phyloP scores from a whole-genome alignment of 768 basidiomycete genomes.

The Erythrobasidium yunnanense region DNA sequence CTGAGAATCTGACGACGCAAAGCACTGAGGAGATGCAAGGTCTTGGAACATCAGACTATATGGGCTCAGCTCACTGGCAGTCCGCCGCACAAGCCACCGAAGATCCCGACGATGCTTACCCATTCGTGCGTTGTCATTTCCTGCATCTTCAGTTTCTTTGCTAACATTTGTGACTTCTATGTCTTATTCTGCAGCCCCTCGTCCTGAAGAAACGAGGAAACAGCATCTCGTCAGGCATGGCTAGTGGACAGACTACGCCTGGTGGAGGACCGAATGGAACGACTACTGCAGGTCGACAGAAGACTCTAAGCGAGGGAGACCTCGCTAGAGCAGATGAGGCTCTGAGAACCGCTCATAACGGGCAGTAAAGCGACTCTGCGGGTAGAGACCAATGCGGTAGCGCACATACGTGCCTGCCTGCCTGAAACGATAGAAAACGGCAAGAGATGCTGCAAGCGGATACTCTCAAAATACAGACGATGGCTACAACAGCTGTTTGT shows the following conservation, averaged over 20 bases:
- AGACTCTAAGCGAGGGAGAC: slow-evolving; percentile 76
- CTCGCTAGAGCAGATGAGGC: slow-evolving; percentile 77
- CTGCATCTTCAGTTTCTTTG: too few species aligned
- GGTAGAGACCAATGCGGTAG: background rate
- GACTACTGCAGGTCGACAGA: slow-evolving; percentile 35
- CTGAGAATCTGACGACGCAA: slow-evolving; percentile 16
- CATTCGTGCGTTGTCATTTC: slow-evolving; percentile 39
- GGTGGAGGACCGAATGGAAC: slow-evolving; percentile 58
- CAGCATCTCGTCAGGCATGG: slow-evolving; percentile 51
- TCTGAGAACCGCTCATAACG: slow-evolving; percentile 43
- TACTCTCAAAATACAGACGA: too few species aligned
- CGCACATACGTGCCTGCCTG: too few species aligned
- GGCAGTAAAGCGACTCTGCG: background rate
- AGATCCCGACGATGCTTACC: slow-evolving; percentile 84
- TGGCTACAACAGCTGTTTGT: too few species aligned
- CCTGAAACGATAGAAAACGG: too few species aligned
- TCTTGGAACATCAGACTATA: slow-evolving; percentile 75
- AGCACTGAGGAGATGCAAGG: slow-evolving; percentile 64
- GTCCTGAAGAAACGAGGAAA: slow-evolving; percentile 67
- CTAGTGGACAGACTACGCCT: slow-evolving; percentile 64
- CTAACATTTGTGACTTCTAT: too few species aligned
- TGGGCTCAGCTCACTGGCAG: slow-evolving; percentile 53
- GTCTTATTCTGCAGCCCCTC: too few species aligned
- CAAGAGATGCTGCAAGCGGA: too few species aligned
- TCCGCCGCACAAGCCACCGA: slow-evolving; percentile 46